Conservation (phyloP, 345 rosid genomes). For the Corchorus capsularis region DNA sequence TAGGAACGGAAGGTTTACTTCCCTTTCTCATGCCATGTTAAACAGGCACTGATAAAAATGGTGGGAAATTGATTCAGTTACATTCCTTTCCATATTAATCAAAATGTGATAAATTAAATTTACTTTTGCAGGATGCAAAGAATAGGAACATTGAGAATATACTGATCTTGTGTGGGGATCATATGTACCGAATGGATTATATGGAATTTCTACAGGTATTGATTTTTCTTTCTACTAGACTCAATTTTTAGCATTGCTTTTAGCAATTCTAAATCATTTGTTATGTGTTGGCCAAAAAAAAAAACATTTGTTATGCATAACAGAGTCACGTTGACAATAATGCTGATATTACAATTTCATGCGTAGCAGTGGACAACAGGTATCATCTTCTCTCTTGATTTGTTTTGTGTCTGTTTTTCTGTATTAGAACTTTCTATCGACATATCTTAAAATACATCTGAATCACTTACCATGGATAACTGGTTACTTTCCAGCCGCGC, state of each 20-base stretch:
- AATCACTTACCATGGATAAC: conserved; percentile 12
- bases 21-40: not conserved
- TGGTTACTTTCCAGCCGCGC: conserved; percentile 65
- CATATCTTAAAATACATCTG: conserved; percentile 14
- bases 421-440: not conserved
- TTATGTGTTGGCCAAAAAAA: no score
- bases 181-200: conserved; percentile 88
- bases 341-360: conserved; percentile 84
- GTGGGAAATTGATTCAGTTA: not conserved
- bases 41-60: not conserved
- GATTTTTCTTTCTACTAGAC: not conserved
- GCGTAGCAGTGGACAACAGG: conserved; percentile 75
- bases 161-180: conserved; percentile 85
- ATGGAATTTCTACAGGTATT: conserved; percentile 82
- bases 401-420: not conserved
- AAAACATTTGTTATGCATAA: conserved; percentile 33
- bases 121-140: conserved; percentile 70
- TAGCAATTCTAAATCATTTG: conserved; percentile 22
- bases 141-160: conserved; percentile 77
- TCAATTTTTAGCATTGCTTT: not conserved
- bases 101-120: conserved; percentile 19
- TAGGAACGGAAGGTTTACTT: conserved; percentile 21
- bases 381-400: conserved; percentile 25
- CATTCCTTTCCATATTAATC: conserved; percentile 3
- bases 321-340: conserved; percentile 80